Base-by-base conservation (phyloP, 2,329 filamentous ascomycete genomes). In the Podosphaera fusca region DNA sequence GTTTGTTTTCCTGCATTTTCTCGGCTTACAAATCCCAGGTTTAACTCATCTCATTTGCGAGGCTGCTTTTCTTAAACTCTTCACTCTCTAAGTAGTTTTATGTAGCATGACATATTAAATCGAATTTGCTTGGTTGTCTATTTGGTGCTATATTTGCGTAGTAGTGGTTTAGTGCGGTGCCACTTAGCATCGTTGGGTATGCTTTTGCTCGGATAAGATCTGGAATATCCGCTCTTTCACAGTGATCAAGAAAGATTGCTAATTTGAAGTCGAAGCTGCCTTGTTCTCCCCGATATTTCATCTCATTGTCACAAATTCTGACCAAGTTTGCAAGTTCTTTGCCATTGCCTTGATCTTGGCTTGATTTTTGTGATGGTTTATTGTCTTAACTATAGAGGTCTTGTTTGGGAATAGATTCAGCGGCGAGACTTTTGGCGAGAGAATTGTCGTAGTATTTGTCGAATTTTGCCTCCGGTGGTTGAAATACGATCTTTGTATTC, bases 351-450 rank as follows among this genome's bases (percentile, higher is more conserved):
- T 21, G 21, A 21, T 21, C 21, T 21, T 21, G 21, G 21, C 49
- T 52, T 52, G 49, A 52, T 31, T 6, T 52, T 52, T 52, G 49
- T 52, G 49, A 52, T 31, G 49, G 49, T 9, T 52, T 52, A 52
- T 52, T n/a, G 49, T 52, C 49, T 21, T 38, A 5, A 33, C 49
- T 33, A 52, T 52, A 52, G n/a, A 52, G 30, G 33, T 52, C 49
- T 52, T 34, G 30, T 52, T 52, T n/a, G 2, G 21, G 49, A 52
- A 52, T 52, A 52, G 2, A 52, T 34, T 52, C 33, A 52, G 30
- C 29, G 31, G 2, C 10, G 49, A 34, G 30, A 52, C 49, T 34
- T 52, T 34, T 52, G 21, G 29, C 31, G 29, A 52, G 33, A 33
- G 49, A 52, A 7, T 31, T 33, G 8, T 52, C 49, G 33, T 52